Conservation (phyloP, 192 early-diverging fungal species). For the Allomyces arbusculus region DNA sequence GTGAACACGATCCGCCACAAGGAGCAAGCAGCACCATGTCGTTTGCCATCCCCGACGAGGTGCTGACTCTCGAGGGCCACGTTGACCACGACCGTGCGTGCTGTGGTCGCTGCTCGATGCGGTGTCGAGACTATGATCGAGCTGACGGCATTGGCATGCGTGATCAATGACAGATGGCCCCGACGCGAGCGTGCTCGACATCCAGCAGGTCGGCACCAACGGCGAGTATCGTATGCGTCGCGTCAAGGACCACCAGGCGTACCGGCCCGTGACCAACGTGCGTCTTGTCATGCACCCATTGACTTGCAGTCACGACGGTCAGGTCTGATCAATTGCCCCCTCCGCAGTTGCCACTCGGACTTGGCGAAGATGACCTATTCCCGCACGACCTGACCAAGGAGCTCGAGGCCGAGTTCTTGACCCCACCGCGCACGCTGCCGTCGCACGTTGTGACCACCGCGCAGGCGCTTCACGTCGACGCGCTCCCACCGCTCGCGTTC, state of each 20-base stretch:
- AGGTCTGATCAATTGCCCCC: neutral
- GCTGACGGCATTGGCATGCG: too few species aligned
- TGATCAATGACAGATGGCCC: too few species aligned
- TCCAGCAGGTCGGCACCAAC: too few species aligned
- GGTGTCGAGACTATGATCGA: neutral
- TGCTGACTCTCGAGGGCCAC: neutral
- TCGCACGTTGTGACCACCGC: neutral
- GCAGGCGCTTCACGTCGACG: neutral
- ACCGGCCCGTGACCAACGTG: neutral
- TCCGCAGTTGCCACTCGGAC: neutral
- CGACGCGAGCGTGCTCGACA: too few species aligned
- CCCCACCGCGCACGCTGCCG: neutral
- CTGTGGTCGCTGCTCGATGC: neutral
- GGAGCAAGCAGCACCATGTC: slow-evolving; percentile 45
- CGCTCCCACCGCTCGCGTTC: neutral
- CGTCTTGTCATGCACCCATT: neutral
- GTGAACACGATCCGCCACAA: too few species aligned
- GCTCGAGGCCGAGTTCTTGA: neutral
- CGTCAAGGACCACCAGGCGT: neutral
- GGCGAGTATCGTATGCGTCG: too few species aligned
- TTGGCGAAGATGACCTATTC: neutral
- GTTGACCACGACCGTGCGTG: neutral
- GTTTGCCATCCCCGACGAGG: neutral
- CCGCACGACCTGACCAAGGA: neutral
- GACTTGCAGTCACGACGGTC: neutral